These are phyloP conservation scores for Globisporangium polare DNA, from an alignment of 352 stramenopile species.

Conservation along the genomic window DNA sequence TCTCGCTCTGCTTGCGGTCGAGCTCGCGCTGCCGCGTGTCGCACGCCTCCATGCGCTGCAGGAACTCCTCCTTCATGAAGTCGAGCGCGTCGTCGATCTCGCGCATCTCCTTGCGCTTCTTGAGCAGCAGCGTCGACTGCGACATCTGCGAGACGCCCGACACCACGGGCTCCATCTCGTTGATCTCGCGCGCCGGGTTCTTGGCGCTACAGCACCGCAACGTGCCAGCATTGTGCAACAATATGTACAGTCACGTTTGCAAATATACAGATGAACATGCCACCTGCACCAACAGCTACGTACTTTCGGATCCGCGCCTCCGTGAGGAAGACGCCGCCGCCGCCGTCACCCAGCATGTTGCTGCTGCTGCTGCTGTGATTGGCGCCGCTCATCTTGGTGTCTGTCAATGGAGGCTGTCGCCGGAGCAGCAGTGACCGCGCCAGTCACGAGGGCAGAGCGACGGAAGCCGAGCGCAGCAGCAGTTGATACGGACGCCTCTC, in stretches of 20 bases:
- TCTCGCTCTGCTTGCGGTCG: constrained; percentile 86
- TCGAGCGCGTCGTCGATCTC: constrained; percentile 90
- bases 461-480: neutral
- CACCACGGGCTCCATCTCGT: constrained; percentile 72
- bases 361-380: constrained; percentile 15
- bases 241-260: neutral
- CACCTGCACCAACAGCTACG: neutral
- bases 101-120: constrained; percentile 92
- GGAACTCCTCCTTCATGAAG: constrained; percentile 93
- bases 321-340: constrained; percentile 67
- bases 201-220: constrained; percentile 24
- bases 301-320: constrained; percentile 49
- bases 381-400: constrained; percentile 8
- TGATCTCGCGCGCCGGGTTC: constrained; percentile 49
- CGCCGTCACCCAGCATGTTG: constrained; percentile 39
- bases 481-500: too few relatives aligned
- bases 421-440: neutral
- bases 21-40: constrained; percentile 76
- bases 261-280: neutral
- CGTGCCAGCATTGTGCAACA: neutral
- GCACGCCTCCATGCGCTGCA: constrained; percentile 85
- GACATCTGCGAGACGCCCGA: constrained; percentile 86
- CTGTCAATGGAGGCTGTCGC: neutral
- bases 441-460: neutral
- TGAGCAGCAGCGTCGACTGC: constrained; percentile 89